A percentile compares a stretch with the other conserved stretches of the same genome.
These are phyloP conservation scores for Bimuria novae-zelandiae DNA, from an alignment of 2,329 filamentous ascomycete species.

Conservation along the genomic window DNA sequence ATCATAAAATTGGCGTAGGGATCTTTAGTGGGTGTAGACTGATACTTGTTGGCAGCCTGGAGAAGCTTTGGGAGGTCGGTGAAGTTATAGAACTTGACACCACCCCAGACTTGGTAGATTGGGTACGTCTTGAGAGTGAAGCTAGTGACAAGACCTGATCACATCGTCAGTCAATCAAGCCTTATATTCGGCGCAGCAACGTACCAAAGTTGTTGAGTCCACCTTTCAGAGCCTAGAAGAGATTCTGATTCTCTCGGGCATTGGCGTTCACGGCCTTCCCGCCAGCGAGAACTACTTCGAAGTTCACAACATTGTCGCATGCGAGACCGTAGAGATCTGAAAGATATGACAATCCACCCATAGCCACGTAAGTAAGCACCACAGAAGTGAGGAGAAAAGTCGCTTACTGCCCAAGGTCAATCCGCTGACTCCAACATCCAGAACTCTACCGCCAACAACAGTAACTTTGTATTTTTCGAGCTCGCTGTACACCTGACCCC, in stretches of 20 bases:
- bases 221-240: slow-evolving; percentile 47
- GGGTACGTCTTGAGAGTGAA: slow-evolving; percentile 11
- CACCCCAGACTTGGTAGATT: slow-evolving; percentile 27
- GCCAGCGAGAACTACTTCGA: slow-evolving; percentile 52
- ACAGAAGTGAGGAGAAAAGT: too few species aligned
- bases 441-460: slow-evolving; percentile 15
- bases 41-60: not conserved
- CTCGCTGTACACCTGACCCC: slow-evolving; percentile 8
- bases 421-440: slow-evolving; percentile 20
- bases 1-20: slow-evolving; percentile 8
- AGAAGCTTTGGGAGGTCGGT: not conserved
- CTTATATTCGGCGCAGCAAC: not conserved
- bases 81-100: slow-evolving; percentile 6
- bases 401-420: slow-evolving; percentile 18
- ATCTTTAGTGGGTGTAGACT: slow-evolving; percentile 5
- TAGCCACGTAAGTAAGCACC: too few species aligned
- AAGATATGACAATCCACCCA: slow-evolving; percentile 30
- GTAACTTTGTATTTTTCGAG: slow-evolving; percentile 7
- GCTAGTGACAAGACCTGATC: slow-evolving; percentile 32
- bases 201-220: slow-evolving; percentile 25
- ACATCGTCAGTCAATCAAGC: not conserved
- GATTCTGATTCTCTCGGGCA: slow-evolving; percentile 40
- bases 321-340: slow-evolving; percentile 21
- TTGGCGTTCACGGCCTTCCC: slow-evolving; percentile 49
- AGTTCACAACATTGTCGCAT: slow-evolving; percentile 15